Conservation (phyloP, 2,329 filamentous ascomycete genomes). For the Pseudopyricularia javanii region DNA sequence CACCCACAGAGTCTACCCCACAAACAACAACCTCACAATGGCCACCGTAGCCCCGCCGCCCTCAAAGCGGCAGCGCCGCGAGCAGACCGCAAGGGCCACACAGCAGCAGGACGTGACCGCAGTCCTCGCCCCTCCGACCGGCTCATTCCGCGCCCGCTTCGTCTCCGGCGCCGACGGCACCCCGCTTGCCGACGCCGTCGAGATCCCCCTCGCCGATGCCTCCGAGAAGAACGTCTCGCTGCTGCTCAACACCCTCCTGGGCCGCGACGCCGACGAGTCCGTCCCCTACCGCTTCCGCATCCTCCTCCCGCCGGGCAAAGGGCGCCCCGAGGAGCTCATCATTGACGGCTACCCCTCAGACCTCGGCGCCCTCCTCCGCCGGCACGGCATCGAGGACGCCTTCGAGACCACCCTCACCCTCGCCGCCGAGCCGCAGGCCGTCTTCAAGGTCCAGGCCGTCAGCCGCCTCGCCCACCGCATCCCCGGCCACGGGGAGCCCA, state of each 20-base stretch:
- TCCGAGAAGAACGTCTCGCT: conserved; percentile 82
- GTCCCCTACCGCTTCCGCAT: conserved; percentile 51
- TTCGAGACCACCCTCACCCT: conserved; percentile 40
- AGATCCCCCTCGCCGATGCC: conserved; percentile 73
- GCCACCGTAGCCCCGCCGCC: conserved; percentile 21
- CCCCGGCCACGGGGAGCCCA: conserved; percentile 82
- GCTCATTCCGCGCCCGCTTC: conserved; percentile 78
- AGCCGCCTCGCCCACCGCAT: conserved; percentile 83
- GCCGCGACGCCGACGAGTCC: conserved; percentile 45
- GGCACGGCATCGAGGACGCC: conserved; percentile 44
- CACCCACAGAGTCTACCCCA: not conserved
- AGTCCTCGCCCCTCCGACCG: conserved; percentile 55
- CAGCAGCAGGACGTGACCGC: conserved; percentile 64
- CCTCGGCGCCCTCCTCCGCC: conserved; percentile 38
- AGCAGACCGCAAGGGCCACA: conserved; percentile 56
- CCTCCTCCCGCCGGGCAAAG: conserved; percentile 39
- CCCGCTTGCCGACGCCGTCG: conserved; percentile 56
- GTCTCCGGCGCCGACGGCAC: conserved; percentile 61
- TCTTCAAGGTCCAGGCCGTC: conserved; percentile 87
- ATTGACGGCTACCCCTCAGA: conserved; percentile 45
- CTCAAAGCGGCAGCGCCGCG: conserved; percentile 69
- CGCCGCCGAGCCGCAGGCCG: conserved; percentile 67
- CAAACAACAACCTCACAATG: conserved; percentile 11
- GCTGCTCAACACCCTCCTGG: conserved; percentile 73
- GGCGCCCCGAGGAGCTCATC: conserved; percentile 29